phyloP scores from a whole-genome alignment of 352 stramenopile genomes.

The Phytophthora fragariae region DNA sequence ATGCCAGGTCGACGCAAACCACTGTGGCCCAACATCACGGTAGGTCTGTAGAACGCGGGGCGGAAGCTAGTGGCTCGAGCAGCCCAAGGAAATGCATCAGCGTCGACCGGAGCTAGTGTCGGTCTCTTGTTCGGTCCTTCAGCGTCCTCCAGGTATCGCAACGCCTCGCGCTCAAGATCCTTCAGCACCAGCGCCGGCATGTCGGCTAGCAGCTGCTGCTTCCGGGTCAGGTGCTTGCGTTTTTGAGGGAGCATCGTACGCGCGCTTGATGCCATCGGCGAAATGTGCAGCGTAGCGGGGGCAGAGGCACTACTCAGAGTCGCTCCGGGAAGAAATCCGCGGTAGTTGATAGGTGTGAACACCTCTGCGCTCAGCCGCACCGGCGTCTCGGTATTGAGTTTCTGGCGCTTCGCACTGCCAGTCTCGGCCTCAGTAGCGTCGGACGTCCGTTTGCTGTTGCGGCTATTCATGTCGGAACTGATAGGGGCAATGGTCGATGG shows the following conservation, averaged over 20 bases:
- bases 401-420: constrained; percentile 33
- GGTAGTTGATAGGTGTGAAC: constrained; percentile 27
- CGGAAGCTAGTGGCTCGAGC: constrained; percentile 36
- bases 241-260: constrained; percentile 33
- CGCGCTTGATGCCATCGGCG: constrained; percentile 30
- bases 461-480: constrained; percentile 21
- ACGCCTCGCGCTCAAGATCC: constrained; percentile 46
- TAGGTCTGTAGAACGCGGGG: constrained; percentile 58
- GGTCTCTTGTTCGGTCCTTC: constrained; percentile 20
- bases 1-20: constrained; percentile 44
- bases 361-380: background rate
- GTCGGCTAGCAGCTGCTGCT: constrained; percentile 48
- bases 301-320: constrained; percentile 23
- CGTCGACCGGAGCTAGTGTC: constrained; percentile 21
- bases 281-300: constrained; percentile 36
- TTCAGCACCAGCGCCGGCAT: constrained; percentile 43
- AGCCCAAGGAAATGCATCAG: constrained; percentile 44
- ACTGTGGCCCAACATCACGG: constrained; percentile 56
- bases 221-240: constrained; percentile 43
- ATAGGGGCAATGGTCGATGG: background rate
- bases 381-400: constrained; percentile 14
- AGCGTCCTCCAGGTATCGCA: constrained; percentile 30
- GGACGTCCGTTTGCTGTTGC: constrained; percentile 21
- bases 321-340: constrained; percentile 5
- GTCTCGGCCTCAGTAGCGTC: constrained; percentile 9